Evolutionary conservation across 805 yeast species (phyloP).

Genomic region (Yamadazyma takamatsuzukensis): DNA sequence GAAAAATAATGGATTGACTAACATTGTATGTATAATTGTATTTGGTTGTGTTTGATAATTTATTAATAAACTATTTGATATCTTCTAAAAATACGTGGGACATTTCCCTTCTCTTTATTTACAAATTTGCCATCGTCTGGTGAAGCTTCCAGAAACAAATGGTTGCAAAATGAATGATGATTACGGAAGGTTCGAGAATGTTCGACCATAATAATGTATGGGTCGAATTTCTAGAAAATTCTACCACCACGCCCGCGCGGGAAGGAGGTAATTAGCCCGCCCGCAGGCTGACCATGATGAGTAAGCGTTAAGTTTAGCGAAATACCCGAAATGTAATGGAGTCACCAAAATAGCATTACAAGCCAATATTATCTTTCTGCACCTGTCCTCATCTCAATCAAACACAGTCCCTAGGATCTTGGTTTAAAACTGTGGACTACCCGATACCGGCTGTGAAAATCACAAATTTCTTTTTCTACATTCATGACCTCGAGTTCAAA

Average conservation of each 20-base stretch:
- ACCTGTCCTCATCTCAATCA: too few species aligned
- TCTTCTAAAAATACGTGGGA: not conserved
- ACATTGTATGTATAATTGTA: slow-evolving; percentile 9
- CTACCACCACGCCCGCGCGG: not conserved
- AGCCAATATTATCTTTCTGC: too few species aligned
- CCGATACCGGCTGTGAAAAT: too few species aligned
- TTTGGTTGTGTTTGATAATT: slow-evolving; percentile 1
- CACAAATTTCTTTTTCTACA: too few species aligned
- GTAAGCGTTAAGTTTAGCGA: not conserved
- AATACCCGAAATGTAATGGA: too few species aligned
- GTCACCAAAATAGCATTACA: too few species aligned
- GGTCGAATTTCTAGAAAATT: not conserved
- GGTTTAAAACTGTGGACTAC: too few species aligned
- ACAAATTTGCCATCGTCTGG: too few species aligned
- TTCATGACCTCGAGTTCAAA: too few species aligned
- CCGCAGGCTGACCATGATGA: not conserved
- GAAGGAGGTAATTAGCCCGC: not conserved
- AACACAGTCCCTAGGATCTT: too few species aligned
- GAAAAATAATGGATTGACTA: slow-evolving; percentile 16
- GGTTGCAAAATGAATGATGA: slow-evolving; percentile 4
- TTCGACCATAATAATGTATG: not conserved
- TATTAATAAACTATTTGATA: not conserved
- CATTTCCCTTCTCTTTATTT: too few species aligned
- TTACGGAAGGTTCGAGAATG: slow-evolving; percentile 9
- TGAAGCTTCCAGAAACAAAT: too few species aligned